Percentiles rank a stretch among this genome's conserved stretches.
Conservation (phyloP, 768 basidiomycete genomes). For the Pisolithus marmoratus region DNA sequence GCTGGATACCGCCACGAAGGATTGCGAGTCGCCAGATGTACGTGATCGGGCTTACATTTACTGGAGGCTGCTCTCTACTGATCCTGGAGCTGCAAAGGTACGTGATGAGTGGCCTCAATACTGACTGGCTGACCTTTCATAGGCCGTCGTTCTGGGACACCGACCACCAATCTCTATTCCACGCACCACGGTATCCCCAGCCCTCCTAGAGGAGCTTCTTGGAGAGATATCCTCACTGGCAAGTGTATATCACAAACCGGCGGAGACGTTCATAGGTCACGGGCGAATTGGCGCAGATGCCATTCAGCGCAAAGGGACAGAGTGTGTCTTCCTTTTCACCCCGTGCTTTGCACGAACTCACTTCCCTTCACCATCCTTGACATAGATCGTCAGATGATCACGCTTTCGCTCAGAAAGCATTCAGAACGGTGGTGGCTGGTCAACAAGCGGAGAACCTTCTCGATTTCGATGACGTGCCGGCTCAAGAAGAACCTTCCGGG, state of each 20-base stretch:
- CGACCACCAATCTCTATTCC: slow-evolving; percentile 93
- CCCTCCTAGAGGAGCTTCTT: slow-evolving; percentile 84
- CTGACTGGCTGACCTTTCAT: neutral
- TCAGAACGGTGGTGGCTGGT: slow-evolving; percentile 88
- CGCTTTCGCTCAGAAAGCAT: slow-evolving; percentile 68
- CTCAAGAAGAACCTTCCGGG: slow-evolving; percentile 61
- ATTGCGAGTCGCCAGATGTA: slow-evolving; percentile 95
- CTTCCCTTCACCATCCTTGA: neutral
- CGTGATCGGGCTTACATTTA: slow-evolving; percentile 97
- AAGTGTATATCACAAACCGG: slow-evolving; percentile 96
- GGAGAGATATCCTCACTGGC: slow-evolving; percentile 86
- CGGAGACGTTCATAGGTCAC: slow-evolving; percentile 90
- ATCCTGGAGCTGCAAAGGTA: slow-evolving; percentile 94
- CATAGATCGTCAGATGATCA: slow-evolving; percentile 61
- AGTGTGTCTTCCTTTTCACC: slow-evolving; percentile 37
- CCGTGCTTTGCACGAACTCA: neutral
- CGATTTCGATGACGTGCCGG: slow-evolving; percentile 79
- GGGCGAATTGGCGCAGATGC: slow-evolving; percentile 84
- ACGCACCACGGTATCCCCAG: slow-evolving; percentile 83
- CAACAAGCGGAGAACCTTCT: slow-evolving; percentile 93
- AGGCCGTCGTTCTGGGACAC: slow-evolving; percentile 85
- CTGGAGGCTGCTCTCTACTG: slow-evolving; percentile 92
- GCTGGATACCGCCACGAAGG: slow-evolving; percentile 90
- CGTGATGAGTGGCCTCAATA: neutral
- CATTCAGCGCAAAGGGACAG: slow-evolving; percentile 56